Evolutionary conservation across 768 basidiomycete species (phyloP).

Genomic region (Chalciporus chontae): DNA sequence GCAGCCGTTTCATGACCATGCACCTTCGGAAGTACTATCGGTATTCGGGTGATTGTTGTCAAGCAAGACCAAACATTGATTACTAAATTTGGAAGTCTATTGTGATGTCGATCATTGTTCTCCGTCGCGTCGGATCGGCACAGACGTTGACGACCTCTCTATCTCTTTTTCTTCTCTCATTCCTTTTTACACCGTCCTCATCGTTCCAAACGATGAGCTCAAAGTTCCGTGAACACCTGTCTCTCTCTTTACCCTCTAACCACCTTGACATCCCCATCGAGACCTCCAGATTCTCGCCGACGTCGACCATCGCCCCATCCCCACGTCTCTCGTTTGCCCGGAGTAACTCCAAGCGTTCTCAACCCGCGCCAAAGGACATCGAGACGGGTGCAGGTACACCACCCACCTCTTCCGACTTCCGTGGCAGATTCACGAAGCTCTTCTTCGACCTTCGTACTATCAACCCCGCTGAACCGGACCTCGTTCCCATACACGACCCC

Average conservation of each 20-base stretch:
- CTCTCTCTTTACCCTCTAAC: slow-evolving; percentile 13
- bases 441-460: slow-evolving; percentile 36
- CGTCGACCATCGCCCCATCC: slow-evolving; percentile 34
- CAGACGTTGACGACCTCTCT: slow-evolving; percentile 5
- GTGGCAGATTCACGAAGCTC: slow-evolving; percentile 35
- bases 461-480: slow-evolving; percentile 21
- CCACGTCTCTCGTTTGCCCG: slow-evolving; percentile 26
- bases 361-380: slow-evolving; percentile 19
- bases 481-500: slow-evolving; percentile 23
- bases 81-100: slow-evolving; percentile 18
- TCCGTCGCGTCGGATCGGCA: neutral
- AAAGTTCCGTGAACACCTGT: slow-evolving; percentile 31
- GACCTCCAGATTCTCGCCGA: slow-evolving; percentile 42
- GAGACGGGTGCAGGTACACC: slow-evolving; percentile 22
- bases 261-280: slow-evolving; percentile 22
- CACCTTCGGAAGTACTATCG: neutral
- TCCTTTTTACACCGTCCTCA: neutral
- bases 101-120: slow-evolving; percentile 22
- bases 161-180: slow-evolving; percentile 6
- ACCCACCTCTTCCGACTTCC: slow-evolving; percentile 20
- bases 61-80: neutral
- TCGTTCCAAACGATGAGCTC: slow-evolving; percentile 20
- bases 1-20: neutral
- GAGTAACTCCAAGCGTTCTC: slow-evolving; percentile 11
- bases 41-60: too few relatives aligned